Evolutionary conservation across 805 yeast genomes (phyloP), one percentile per base, ranked within the genome.

Genomic region (Candida chilensis): DNA sequence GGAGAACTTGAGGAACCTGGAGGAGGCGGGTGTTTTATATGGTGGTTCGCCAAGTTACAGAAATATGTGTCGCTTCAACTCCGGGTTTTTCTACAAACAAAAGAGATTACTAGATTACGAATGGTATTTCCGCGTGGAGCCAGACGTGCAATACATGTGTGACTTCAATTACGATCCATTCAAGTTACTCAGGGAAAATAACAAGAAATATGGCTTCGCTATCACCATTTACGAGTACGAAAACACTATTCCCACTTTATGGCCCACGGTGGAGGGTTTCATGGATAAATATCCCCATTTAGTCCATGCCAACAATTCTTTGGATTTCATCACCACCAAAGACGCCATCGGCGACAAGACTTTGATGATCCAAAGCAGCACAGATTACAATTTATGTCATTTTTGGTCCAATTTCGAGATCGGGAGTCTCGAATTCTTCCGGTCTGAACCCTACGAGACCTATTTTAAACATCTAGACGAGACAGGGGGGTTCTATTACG

Each of bases 11-110:
- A 25, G 27, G 1, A 29, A 49, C 17, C 45, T 57, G 5, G 32
- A 28, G 16, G 14, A 27, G 4, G 31, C 43, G 14, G 41, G 45
- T n/a, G 50, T 63, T 5, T 53, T 62, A 9, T 63, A 63, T 37
- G 82, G 81, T 9, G 64, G 57, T 8, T 51, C 60, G n/a, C 55
- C 55, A 37, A 60, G 70, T 10, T 74, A 74, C 42, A 45, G 79
- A 30, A 72, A 71, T 46, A 74, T 74, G 82, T 82, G 94, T 50
- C 74, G 86, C 27, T 82, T 75, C 55, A 79, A 80, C 51, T 66
- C 79, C 6, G 92, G 92, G 1, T 58, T 56, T 35, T 74, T 72
- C 42, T 74, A 63, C 48, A 59, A 60, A 28, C 60, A 73, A 36
- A 59, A 62, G 18, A 56, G 59, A 26, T 40, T 74, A 32, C 32